Base-by-base conservation (phyloP, 257 asterid species). In the Osmanthus fragrans region DNA sequence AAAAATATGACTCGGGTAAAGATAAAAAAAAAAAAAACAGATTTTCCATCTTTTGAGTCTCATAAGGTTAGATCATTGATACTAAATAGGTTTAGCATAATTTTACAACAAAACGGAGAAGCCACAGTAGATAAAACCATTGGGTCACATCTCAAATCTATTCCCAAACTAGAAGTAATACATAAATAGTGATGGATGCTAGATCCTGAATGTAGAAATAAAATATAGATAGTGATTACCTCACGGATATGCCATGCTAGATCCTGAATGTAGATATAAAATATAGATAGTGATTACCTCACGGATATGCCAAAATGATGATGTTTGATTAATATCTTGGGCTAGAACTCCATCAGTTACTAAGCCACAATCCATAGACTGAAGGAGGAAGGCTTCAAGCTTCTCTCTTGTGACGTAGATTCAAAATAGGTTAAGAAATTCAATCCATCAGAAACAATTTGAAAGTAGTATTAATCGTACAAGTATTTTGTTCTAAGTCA, bases 261-360 rank as follows among this genome's bases (percentile, higher is more conserved):
- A 73, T 60, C 58, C 16, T 51, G 40, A 67, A 16, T 23, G 51
- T 39, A 54, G 67, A 45, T 21, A 54, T 75, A 74, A 82, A 81
- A 80, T 63, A 66, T 25, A 60, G 63, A 49, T 16, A 42, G 34
- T 45, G 78, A 75, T 70, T 82, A 95, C 99, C 99, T 95, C 99
- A 9, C 98, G 98, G 73, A 95, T 91, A 77, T 82, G 89, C 99
- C 99, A 95, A 88, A 94, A 93, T 29, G 98, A 90, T 79, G 96
- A 93, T 79, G 93, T 92, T 84, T 95, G 99, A 85, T 93, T 93
- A 68, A 95, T 88, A 82, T 95, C 99, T 88, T 95, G 99, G 30
- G 99, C 98, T 81, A 95, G 82, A 86, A 83, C 98, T 82, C 99
- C 99, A 88, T 95, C 97, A 60, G 89, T 84, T 82, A 95, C 74